Evolutionary conservation across 2,329 filamentous ascomycete genomes (phyloP).

Genomic region (Aureobasidium musti): DNA sequence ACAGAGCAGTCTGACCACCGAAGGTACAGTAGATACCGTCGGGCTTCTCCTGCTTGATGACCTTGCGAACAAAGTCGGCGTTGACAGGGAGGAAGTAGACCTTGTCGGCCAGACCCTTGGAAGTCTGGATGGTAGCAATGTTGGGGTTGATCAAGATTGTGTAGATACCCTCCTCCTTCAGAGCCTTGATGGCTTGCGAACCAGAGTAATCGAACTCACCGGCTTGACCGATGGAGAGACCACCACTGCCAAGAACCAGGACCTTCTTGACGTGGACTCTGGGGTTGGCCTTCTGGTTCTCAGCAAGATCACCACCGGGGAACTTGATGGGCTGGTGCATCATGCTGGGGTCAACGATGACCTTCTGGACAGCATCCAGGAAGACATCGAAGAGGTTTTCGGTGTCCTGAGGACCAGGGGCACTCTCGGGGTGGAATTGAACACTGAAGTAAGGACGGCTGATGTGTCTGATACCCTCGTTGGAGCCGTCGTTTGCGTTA

Average conservation of each 20-base stretch:
- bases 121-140: constrained; percentile 98
- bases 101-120: constrained; percentile 95
- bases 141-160: constrained; percentile 98
- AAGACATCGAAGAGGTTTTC: constrained; percentile 98
- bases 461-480: constrained; percentile 92
- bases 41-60: constrained; percentile 90
- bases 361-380: constrained; percentile 76
- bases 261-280: constrained; percentile 90
- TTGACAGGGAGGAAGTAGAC: constrained; percentile 98
- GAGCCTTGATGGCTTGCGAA: constrained; percentile 95
- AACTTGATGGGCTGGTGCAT: constrained; percentile 77
- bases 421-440: constrained; percentile 99
- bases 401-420: constrained; percentile 90
- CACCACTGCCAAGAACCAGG: constrained; percentile 88
- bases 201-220: constrained; percentile 99
- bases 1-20: constrained; percentile 94
- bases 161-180: constrained; percentile 98
- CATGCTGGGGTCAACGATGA: constrained; percentile 65
- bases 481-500: constrained; percentile 97
- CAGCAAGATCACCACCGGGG: constrained; percentile 77
- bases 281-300: constrained; percentile 75
- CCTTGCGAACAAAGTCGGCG: constrained; percentile 94
- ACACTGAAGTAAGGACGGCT: constrained; percentile 94
- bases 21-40: constrained; percentile 98
- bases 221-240: constrained; percentile 94